Base-by-base conservation (phyloP, 176 grass and related monocot species). In the Oryza brachyantha region DNA sequence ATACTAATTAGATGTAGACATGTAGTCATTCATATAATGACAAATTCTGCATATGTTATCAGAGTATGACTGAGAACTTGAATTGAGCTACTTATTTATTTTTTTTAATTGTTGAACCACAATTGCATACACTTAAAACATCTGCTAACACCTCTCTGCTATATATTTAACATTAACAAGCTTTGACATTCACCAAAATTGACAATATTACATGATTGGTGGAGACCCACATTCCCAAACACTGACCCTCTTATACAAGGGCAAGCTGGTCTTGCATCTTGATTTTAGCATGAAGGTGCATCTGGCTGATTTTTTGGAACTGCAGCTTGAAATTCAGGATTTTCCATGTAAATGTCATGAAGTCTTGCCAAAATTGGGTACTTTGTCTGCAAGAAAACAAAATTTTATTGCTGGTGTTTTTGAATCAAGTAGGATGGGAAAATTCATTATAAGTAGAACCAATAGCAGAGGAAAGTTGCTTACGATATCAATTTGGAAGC, bases 271-370 rank as follows among this genome's bases (percentile, higher is more conserved):
- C 4, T 22, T 7, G 40, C 19, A 25, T 72, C 29, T 38, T 78
- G 55, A 34, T 45, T 77, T 82, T 42, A 75, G 3, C 68, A 74
- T 42, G 69, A 68, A 4, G 88, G 85, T 48, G 90, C 83, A 76
- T 97, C 93, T 59, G 76, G 90, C 68, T 97, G 93, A 48, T 76
- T 97, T 62, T 93, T 77, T 34, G 93, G 88, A 21, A 93, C 66
- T 14, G 93, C 87, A 32, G 85, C 85, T 76, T 84, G 71, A 81
- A 97, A 97, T 83, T 85, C 87, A 5, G 85, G 90, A 13, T 69
- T 86, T 50, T 88, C 61, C 90, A 90, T 86, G 68, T 97, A 97
- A 0, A 57, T 80, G 1, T 97, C 85, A 64, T 97, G 87, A 17
- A 97, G 58, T 64, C 76, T 84, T 17, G 72, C 72, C 45, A 97